These are phyloP conservation scores for Nitzschia sp. DNA, from an alignment of 108 stramenopile genomes.

Conservation along the genomic window DNA sequence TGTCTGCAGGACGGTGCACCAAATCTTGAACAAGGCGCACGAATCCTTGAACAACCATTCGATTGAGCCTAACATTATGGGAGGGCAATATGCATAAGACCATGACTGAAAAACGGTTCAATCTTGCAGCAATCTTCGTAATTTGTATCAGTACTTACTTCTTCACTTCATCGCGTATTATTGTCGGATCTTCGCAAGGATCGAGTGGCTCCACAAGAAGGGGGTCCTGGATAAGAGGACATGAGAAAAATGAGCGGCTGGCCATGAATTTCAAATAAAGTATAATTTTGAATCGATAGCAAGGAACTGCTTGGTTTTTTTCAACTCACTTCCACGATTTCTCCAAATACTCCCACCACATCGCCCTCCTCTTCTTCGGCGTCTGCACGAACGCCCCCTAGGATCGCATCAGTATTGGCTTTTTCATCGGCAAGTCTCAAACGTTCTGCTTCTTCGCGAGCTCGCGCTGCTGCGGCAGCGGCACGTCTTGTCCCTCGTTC, in stretches of 20 bases:
- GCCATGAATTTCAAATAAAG: not conserved
- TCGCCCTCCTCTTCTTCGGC: conserved; percentile 69
- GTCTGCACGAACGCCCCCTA: conserved; percentile 37
- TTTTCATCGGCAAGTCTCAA: conserved; percentile 37
- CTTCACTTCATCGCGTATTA: conserved; percentile 75
- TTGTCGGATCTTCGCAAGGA: conserved; percentile 66
- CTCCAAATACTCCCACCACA: conserved; percentile 83
- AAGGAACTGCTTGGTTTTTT: too few relatives aligned
- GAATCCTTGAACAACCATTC: conserved; percentile 63
- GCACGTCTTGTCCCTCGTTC: conserved; percentile 73
- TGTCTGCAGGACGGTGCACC: conserved; percentile 80
- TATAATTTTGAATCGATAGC: not conserved
- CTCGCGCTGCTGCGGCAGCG: conserved; percentile 39
- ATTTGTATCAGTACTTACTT: conserved; percentile 23
- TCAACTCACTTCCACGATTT: conserved; percentile 67
- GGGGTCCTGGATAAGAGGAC: conserved; percentile 63
- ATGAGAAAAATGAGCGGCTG: too few relatives aligned
- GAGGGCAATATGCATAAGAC: not conserved
- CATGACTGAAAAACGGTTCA: too few relatives aligned
- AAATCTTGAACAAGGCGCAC: conserved; percentile 64
- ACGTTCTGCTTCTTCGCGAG: conserved; percentile 53
- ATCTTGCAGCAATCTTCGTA: too few relatives aligned
- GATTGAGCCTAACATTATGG: conserved; percentile 48
- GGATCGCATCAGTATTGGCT: conserved; percentile 39
- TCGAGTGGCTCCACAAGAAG: conserved; percentile 58